phyloP scores from a whole-genome alignment of 2,329 filamentous ascomycete genomes.

The Pezicula neosporulosa region DNA sequence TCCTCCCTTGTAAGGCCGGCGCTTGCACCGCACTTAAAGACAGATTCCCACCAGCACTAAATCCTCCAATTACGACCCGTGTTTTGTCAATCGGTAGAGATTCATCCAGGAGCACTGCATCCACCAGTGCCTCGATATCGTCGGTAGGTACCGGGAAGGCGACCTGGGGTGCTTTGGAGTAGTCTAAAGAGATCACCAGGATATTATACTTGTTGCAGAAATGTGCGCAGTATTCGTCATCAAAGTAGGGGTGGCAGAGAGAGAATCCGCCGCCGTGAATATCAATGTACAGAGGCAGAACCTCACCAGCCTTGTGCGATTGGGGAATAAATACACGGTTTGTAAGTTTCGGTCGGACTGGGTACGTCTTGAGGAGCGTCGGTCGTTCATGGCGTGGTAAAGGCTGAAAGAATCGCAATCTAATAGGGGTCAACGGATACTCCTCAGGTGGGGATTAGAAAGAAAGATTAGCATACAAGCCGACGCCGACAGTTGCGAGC shows the following conservation, averaged over 20 bases:
- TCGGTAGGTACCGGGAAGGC: slow-evolving; percentile 41
- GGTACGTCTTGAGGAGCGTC: slow-evolving; percentile 23
- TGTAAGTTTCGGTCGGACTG: slow-evolving; percentile 21
- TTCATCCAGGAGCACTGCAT: slow-evolving; percentile 38
- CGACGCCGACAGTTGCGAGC: too few relatives aligned
- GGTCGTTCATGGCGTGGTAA: not conserved
- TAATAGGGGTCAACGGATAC: too few relatives aligned
- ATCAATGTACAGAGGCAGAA: slow-evolving; percentile 41
- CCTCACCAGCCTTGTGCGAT: slow-evolving; percentile 27
- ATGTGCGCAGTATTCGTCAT: slow-evolving; percentile 43
- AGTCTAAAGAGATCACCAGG: slow-evolving; percentile 45
- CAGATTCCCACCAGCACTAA: slow-evolving; percentile 49
- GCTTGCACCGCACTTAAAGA: slow-evolving; percentile 38
- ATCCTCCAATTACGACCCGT: slow-evolving; percentile 41
- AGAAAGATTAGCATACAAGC: too few relatives aligned
- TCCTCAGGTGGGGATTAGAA: too few relatives aligned
- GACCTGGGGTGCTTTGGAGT: slow-evolving; percentile 41
- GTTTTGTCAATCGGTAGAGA: slow-evolving; percentile 41
- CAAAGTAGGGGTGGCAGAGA: slow-evolving; percentile 37
- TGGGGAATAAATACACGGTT: slow-evolving; percentile 38
- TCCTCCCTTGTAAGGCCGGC: slow-evolving; percentile 25
- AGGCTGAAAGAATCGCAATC: not conserved
- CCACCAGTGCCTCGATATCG: slow-evolving; percentile 42
- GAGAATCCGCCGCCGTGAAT: slow-evolving; percentile 51
- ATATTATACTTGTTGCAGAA: slow-evolving; percentile 37